phyloP scores from a whole-genome alignment of 768 basidiomycete genomes.

The Austroboletus eburneus region DNA sequence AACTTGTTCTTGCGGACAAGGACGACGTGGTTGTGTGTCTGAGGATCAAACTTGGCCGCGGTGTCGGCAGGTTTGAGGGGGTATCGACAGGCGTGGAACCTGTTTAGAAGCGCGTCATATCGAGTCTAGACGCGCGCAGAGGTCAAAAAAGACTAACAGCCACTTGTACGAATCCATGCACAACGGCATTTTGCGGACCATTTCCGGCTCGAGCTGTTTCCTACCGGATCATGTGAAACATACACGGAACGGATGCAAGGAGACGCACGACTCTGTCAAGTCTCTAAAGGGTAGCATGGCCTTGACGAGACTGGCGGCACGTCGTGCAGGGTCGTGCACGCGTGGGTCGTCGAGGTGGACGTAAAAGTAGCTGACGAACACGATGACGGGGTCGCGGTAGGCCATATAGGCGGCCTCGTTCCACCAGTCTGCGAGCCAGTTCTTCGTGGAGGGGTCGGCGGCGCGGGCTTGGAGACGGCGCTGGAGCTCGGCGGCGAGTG shows the following conservation, averaged over 20 bases:
- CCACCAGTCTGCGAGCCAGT: constrained; percentile 99
- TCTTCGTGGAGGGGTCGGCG: constrained; percentile 48
- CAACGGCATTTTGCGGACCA: constrained; percentile 68
- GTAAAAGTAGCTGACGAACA: constrained; percentile 94
- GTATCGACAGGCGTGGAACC: constrained; percentile 91
- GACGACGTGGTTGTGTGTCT: constrained; percentile 79
- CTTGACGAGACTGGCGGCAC: constrained; percentile 82
- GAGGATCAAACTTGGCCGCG: constrained; percentile 73
- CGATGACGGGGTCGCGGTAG: constrained; percentile 86
- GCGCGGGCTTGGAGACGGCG: constrained; percentile 73
- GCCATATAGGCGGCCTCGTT: constrained; percentile 89
- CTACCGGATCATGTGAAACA: constrained; percentile 31
- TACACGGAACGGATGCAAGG: not conserved
- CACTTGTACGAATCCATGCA: constrained; percentile 96
- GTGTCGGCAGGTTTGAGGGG: constrained; percentile 82
- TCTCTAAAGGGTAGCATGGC: constrained; percentile 82
- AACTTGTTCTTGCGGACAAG: constrained; percentile 91
- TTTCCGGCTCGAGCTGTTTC: constrained; percentile 83
- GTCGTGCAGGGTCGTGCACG: constrained; percentile 51
- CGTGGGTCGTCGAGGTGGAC: constrained; percentile 70
- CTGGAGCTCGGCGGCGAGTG: constrained; percentile 71
- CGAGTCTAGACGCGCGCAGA: too few relatives aligned
- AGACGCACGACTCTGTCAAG: constrained; percentile 68
- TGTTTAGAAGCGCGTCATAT: constrained; percentile 18
- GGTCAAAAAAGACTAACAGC: constrained; percentile 47